Percentiles rank a stretch among this genome's conserved stretches.
Evolutionary conservation across 176 grass and related monocot species (phyloP).

Genomic region (Triticum dicoccoides): DNA sequence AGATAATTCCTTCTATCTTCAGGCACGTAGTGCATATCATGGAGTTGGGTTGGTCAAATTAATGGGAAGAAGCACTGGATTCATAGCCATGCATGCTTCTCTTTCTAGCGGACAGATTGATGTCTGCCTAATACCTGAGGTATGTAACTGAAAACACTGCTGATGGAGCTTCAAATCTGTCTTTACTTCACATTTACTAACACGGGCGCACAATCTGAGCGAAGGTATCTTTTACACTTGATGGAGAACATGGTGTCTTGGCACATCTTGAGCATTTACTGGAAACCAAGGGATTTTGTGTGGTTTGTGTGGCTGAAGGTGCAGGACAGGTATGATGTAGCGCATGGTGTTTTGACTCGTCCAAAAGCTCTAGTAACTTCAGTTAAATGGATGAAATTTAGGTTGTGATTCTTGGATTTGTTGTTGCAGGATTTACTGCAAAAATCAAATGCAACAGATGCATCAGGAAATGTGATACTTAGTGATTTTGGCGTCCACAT

Average conservation of each 20-base stretch:
- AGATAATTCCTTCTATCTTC: conserved; percentile 19
- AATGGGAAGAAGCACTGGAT: conserved; percentile 93
- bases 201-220: conserved; percentile 23
- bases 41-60: conserved; percentile 94
- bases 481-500: conserved; percentile 95
- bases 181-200: conserved; percentile 26
- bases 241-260: conserved; percentile 80
- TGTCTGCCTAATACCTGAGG: conserved; percentile 91
- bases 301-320: conserved; percentile 91
- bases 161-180: background rate
- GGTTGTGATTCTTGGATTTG: conserved; percentile 26
- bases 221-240: conserved; percentile 77
- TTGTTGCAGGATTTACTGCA: conserved; percentile 78
- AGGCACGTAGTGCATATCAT: conserved; percentile 95
- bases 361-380: background rate
- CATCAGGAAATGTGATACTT: conserved; percentile 84
- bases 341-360: background rate
- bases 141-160: conserved; percentile 45
- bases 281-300: conserved; percentile 77
- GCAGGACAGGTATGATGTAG: conserved; percentile 75
- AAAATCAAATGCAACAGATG: conserved; percentile 86
- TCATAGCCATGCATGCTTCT: conserved; percentile 98
- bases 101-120: conserved; percentile 96
- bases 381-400: conserved; percentile 16
- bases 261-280: conserved; percentile 75